A percentile compares a stretch with the other conserved stretches of the same genome.
These are phyloP conservation scores for Mollisia scopiformis DNA, from an alignment of 2,329 filamentous ascomycete species.

Conservation along the genomic window DNA sequence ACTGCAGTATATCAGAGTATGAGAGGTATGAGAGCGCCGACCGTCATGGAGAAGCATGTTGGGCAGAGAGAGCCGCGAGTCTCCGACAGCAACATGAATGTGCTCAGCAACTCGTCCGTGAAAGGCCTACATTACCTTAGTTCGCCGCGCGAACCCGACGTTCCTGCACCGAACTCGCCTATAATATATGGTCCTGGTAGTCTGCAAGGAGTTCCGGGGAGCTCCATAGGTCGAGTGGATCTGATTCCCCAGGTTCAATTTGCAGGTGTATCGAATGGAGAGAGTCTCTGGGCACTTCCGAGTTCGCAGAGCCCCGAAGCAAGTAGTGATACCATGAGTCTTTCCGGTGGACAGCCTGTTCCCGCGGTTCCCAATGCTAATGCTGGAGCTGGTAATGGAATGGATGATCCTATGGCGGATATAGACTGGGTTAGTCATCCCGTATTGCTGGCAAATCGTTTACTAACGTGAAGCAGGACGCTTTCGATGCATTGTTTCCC, in stretches of 20 bases:
- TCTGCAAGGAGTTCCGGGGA: slow-evolving; percentile 1
- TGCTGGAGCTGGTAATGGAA: background rate
- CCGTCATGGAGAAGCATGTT: slow-evolving; percentile 35
- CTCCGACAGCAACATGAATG: slow-evolving; percentile 14
- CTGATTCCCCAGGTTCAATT: slow-evolving; percentile 39
- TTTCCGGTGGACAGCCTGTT: slow-evolving; percentile 22
- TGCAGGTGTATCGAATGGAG: slow-evolving; percentile 51
- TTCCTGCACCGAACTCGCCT: background rate
- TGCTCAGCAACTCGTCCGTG: background rate
- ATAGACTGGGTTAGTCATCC: slow-evolving; percentile 63
- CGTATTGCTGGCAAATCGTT: background rate
- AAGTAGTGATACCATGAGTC: slow-evolving; percentile 46
- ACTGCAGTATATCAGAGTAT: slow-evolving; percentile 61
- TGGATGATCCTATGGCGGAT: slow-evolving; percentile 48
- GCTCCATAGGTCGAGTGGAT: slow-evolving; percentile 6
- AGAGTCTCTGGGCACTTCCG: slow-evolving; percentile 48
- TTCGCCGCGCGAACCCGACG: background rate
- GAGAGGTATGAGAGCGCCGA: slow-evolving; percentile 58
- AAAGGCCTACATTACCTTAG: background rate
- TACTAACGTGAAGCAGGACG: slow-evolving; percentile 24
- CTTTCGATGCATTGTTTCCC: slow-evolving; percentile 37
- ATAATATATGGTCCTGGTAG: background rate
- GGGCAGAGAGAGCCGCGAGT: slow-evolving; percentile 24
- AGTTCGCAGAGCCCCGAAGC: slow-evolving; percentile 45
- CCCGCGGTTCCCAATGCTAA: background rate